These are phyloP conservation scores for Bryopsis sp. DNA, from an alignment of 139 green algal species.

Conservation along the genomic window DNA sequence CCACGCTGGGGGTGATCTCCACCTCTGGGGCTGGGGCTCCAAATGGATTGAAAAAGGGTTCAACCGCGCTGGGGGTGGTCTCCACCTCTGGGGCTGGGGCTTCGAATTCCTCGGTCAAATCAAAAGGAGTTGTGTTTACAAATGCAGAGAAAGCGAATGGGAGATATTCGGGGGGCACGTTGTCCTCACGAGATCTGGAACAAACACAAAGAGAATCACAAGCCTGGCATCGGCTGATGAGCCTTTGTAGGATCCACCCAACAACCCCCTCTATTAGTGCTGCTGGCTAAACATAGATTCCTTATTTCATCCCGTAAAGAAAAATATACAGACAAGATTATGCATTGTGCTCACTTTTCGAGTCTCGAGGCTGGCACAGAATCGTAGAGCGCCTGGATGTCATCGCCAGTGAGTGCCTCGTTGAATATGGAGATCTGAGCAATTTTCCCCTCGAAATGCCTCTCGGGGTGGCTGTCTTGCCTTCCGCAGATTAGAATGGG, in stretches of 20 bases:
- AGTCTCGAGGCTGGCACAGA: neutral
- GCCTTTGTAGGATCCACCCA: neutral
- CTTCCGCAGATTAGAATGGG: slow-evolving; percentile 39
- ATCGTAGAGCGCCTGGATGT: slow-evolving; percentile 8
- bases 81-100: no score
- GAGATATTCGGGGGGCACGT: no score
- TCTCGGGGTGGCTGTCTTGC: slow-evolving; percentile 30
- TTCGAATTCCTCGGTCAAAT: no score
- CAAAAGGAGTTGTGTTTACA: no score
- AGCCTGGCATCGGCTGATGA: neutral
- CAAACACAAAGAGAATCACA: neutral
- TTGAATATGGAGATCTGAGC: slow-evolving; percentile 28
- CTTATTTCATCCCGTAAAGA: neutral
- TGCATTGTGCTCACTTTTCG: no score
- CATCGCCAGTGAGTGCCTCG: slow-evolving; percentile 17
- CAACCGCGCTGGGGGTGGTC: no score
- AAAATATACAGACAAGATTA: no score
- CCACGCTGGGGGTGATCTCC: no score
- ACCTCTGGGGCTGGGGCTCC: no score
- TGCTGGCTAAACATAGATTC: neutral
- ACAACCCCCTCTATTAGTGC: neutral
- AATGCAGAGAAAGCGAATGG: no score
- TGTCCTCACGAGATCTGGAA: no score
- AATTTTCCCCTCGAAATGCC: slow-evolving; percentile 25
- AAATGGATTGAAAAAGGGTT: no score